Base-by-base conservation (phyloP, 1,139 yeast genomes). In the Debaryomyces subglobosus region DNA sequence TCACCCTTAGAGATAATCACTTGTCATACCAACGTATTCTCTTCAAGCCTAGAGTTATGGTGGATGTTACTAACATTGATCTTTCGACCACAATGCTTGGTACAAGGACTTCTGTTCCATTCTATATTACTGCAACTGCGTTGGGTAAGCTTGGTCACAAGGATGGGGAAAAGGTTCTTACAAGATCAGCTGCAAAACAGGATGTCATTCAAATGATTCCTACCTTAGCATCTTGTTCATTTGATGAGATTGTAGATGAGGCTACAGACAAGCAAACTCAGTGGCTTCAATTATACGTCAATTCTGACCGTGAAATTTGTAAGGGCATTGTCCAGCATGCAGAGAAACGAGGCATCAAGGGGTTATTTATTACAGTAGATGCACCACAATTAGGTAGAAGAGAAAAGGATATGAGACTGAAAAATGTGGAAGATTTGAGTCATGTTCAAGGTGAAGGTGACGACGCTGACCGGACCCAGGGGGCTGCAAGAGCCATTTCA, bases 331-430 rank as follows among this genome's bases (percentile, higher is more conserved):
- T 89, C 24, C 75, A 77, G 55, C 86, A 86, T 57, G 96, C 95
- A 1, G 96, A 87, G 65, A 61, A 69, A 42, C 69, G 90, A 43
- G 96, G 96, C 0, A 75, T 87, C 60, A 85, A 85, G 60, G 96
- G 92, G 0, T 72, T 90, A 20, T 89, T 89, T 63, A 82, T 90
- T 47, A 90, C 96, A 0, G 97, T 91, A 3, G 98, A 92, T 71
- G 97, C 97, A 0, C 97, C 97, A 3, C 90, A 89, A 55, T 77
- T 91, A 49, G 98, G 98, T n/a, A 82, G 96, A 56, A 82, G 98
- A 58, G 97, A 92, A 65, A 78, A 82, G 54, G 89, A 85, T 56
- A 65, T 69, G 81, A 63, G 82, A 46, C 68, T 71, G 49, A 73
- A 71, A 53, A 56, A 69, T 37, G 56, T 72, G 41, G 72, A 68